Conservation (phyloP, 2,329 filamentous ascomycete genomes). For the Fusarium miscanthi region DNA sequence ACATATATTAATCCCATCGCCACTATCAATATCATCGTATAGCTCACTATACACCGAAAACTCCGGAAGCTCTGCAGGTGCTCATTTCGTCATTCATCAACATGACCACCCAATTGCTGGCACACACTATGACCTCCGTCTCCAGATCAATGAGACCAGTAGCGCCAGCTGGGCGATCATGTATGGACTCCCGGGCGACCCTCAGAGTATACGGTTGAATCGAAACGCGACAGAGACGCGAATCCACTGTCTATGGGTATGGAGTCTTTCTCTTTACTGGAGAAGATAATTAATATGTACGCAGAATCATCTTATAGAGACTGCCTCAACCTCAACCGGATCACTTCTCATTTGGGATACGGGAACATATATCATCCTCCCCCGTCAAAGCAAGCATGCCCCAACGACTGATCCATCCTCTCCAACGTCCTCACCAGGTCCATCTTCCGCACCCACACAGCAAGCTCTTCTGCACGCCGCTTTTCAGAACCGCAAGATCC, state of each 20-base stretch:
- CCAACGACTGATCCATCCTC: conserved; percentile 48
- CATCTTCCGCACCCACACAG: conserved; percentile 47
- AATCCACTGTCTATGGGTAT: conserved; percentile 69
- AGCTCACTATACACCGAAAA: conserved; percentile 52
- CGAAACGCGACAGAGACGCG: conserved; percentile 72
- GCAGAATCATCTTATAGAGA: conserved; percentile 71
- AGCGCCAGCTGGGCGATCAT: conserved; percentile 73
- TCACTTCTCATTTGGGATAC: conserved; percentile 73
- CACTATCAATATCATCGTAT: conserved; percentile 51
- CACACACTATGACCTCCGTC: conserved; percentile 74
- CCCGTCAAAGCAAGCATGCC: conserved; percentile 51
- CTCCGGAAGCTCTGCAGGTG: conserved; percentile 48
- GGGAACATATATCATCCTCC: conserved; percentile 66
- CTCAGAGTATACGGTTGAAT: conserved; percentile 64
- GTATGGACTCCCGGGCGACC: conserved; percentile 70
- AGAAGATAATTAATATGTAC: background rate
- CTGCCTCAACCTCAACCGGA: conserved; percentile 63
- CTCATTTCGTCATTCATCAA: conserved; percentile 77
- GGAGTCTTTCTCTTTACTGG: conserved; percentile 13
- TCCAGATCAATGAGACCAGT: conserved; percentile 76
- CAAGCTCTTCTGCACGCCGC: conserved; percentile 62
- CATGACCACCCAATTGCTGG: conserved; percentile 78
- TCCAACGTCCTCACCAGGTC: conserved; percentile 28
- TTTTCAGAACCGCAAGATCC: conserved; percentile 67
- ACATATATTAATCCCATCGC: conserved; percentile 44